These are phyloP conservation scores for Seiridium cupressi DNA, from an alignment of 2,329 filamentous ascomycete genomes.

Conservation along the genomic window DNA sequence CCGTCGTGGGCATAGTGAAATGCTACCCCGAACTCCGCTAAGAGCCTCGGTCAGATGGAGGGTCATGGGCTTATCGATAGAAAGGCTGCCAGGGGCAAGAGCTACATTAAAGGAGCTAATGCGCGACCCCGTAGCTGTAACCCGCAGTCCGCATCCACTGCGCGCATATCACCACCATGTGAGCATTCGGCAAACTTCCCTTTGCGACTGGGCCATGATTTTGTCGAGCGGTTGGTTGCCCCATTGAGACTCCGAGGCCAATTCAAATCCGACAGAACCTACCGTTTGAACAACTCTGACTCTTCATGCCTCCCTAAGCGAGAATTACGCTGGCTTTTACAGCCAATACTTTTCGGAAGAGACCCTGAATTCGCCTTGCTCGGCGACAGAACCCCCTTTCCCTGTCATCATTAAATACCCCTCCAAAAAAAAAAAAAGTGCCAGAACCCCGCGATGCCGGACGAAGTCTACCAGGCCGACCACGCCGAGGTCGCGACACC, in stretches of 20 bases:
- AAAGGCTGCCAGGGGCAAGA: not conserved
- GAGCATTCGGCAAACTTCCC: not conserved
- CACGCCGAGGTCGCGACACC: conserved; percentile 6
- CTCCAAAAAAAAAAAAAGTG: conserved; percentile 5
- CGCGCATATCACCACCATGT: not conserved
- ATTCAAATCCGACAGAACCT: not conserved
- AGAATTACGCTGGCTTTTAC: not conserved
- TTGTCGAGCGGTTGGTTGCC: not conserved
- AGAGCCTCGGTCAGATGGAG: not conserved
- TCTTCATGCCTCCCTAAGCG: not conserved
- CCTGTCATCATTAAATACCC: not conserved
- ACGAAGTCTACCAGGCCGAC: conserved; percentile 20
- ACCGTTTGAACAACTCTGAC: not conserved
- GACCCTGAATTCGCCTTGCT: not conserved
- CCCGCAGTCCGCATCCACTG: not conserved
- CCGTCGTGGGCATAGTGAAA: not conserved
- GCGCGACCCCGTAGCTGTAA: too few relatives aligned
- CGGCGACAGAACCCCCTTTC: not conserved
- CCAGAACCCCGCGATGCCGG: conserved; percentile 5
- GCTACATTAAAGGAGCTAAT: not conserved
- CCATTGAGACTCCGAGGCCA: not conserved
- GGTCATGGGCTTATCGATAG: not conserved
- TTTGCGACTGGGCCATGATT: not conserved
- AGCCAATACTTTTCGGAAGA: not conserved
- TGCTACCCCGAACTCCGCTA: not conserved